These are phyloP conservation scores for Rhizophagus sp. DNA, from an alignment of 192 early-diverging fungal genomes.

Conservation along the genomic window DNA sequence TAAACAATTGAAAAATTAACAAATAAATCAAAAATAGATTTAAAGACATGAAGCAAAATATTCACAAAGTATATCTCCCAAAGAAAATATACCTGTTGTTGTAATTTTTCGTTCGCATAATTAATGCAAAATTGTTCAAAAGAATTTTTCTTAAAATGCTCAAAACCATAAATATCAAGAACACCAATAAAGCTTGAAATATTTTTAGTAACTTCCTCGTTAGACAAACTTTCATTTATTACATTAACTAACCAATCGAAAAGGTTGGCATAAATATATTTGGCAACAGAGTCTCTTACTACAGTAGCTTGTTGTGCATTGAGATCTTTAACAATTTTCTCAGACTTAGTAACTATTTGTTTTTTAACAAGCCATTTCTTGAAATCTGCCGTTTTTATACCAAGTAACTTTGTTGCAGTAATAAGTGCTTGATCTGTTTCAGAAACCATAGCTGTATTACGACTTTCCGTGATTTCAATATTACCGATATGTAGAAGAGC, in stretches of 20 bases:
- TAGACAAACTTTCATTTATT: conserved; percentile 82
- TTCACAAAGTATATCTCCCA: background rate
- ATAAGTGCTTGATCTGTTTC: conserved; percentile 77
- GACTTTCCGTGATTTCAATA: conserved; percentile 78
- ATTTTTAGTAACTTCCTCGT: conserved; percentile 45
- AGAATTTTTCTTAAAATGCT: conserved; percentile 99
- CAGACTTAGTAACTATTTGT: conserved; percentile 87
- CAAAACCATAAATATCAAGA: conserved; percentile 99
- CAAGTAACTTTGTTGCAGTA: conserved; percentile 72
- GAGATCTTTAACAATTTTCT: conserved; percentile 87
- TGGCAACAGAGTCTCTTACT: conserved; percentile 92
- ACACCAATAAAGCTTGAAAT: conserved; percentile 89
- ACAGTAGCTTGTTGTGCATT: conserved; percentile 72
- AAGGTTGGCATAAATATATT: conserved; percentile 93
- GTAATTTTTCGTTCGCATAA: conserved; percentile 97
- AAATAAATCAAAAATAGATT: background rate
- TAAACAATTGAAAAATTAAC: conserved; percentile 31
- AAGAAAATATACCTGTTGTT: conserved; percentile 66
- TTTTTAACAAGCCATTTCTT: conserved; percentile 93
- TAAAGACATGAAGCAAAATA: background rate
- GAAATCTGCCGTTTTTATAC: conserved; percentile 78
- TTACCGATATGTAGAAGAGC: conserved; percentile 95
- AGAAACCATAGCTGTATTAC: conserved; percentile 64
- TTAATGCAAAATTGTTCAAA: conserved; percentile 99
- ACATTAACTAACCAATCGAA: conserved; percentile 96